A percentile compares a stretch with the other conserved stretches of the same genome.
phyloP scores from a whole-genome alignment of 2,329 filamentous ascomycete genomes.

The Sporothrix protearum region DNA sequence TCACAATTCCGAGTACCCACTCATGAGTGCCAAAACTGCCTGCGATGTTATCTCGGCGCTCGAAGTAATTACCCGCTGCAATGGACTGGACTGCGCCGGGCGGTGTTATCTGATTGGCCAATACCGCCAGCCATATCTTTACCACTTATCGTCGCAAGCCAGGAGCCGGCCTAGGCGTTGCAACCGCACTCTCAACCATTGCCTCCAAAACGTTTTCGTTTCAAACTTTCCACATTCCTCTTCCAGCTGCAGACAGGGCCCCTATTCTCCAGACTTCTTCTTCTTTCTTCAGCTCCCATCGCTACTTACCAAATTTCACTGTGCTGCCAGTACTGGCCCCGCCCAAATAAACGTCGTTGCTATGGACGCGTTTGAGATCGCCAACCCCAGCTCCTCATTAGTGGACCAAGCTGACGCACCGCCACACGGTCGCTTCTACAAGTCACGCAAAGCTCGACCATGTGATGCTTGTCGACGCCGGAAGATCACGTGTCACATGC shows the following conservation, averaged over 20 bases:
- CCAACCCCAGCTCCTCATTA: neutral
- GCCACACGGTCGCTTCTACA: slow-evolving; percentile 25
- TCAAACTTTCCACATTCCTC: neutral
- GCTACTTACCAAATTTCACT: neutral
- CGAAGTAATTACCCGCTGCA: neutral
- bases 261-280: neutral
- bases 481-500: slow-evolving; percentile 28
- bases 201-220: neutral
- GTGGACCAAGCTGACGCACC: neutral
- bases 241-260: neutral
- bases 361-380: neutral
- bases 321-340: neutral
- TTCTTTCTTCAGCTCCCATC: neutral
- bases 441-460: slow-evolving; percentile 27
- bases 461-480: slow-evolving; percentile 26
- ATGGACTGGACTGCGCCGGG: neutral
- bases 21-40: neutral
- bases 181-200: neutral
- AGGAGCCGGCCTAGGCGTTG: no score
- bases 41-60: neutral
- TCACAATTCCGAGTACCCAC: neutral
- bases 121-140: neutral
- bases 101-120: slow-evolving; percentile 9
- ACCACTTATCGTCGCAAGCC: neutral
- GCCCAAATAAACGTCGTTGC: neutral